Evolutionary conservation across 495 filamentous ascomycete genomes (phyloP).

Genomic region (Annulohypoxylon stygium): DNA sequence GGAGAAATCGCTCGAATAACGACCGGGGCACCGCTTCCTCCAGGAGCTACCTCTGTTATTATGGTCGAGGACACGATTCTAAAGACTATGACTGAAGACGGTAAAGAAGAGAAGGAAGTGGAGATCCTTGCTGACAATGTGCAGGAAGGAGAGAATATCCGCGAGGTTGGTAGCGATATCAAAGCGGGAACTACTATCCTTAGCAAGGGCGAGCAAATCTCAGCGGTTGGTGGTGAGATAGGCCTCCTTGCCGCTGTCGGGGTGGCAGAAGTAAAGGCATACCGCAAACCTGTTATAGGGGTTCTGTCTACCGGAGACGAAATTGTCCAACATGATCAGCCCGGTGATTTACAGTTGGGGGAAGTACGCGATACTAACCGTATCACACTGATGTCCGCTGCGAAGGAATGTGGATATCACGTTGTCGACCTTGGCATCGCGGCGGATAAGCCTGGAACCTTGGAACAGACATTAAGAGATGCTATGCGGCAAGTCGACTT

Average conservation of each 20-base stretch:
- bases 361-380: conserved; percentile 96
- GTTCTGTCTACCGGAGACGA: conserved; percentile 96
- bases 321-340: conserved; percentile 81
- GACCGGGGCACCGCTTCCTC: conserved; percentile 91
- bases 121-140: conserved; percentile 86
- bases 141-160: conserved; percentile 83
- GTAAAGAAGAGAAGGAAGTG: conserved; percentile 84
- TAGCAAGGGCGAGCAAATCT: conserved; percentile 79
- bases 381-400: conserved; percentile 82
- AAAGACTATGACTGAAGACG: conserved; percentile 78
- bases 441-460: conserved; percentile 78
- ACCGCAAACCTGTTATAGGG: conserved; percentile 81
- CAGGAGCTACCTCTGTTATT: conserved; percentile 89
- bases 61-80: conserved; percentile 97
- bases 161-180: conserved; percentile 93
- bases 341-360: conserved; percentile 73
- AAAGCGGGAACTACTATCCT: conserved; percentile 75
- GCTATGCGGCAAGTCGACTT: conserved; percentile 82
- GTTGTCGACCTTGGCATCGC: conserved; percentile 90
- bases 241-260: conserved; percentile 91
- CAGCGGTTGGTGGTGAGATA: conserved; percentile 88
- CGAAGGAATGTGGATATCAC: conserved; percentile 80
- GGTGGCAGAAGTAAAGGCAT: conserved; percentile 76
- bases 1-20: conserved; percentile 91
- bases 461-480: conserved; percentile 80